Evolutionary conservation across 805 yeast genomes (phyloP).

Genomic region (Myxozyma geophila): DNA sequence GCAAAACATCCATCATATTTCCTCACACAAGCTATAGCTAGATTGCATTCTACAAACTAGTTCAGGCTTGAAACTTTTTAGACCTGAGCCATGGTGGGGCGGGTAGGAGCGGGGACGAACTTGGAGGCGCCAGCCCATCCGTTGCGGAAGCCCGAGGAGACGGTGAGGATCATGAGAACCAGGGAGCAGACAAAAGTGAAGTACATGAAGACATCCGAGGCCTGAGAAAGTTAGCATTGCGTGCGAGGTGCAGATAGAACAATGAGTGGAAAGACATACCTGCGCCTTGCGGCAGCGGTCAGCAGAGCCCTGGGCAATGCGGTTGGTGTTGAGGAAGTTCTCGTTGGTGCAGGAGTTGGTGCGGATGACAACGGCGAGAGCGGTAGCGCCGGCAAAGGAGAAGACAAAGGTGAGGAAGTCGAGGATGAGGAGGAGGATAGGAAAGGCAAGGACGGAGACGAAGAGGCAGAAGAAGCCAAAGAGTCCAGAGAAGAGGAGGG

Average conservation of each 20-base stretch:
- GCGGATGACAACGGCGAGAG: constrained; percentile 88
- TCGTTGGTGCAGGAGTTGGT: constrained; percentile 82
- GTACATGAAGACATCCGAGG: constrained; percentile 80
- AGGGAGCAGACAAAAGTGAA: constrained; percentile 78
- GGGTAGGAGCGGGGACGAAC: constrained; percentile 19
- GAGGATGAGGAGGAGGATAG: constrained; percentile 69
- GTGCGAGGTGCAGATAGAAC: constrained; percentile 55
- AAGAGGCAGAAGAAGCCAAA: constrained; percentile 81
- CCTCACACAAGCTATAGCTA: not conserved
- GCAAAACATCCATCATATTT: not conserved
- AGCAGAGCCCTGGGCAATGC: constrained; percentile 70
- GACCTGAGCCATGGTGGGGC: constrained; percentile 28
- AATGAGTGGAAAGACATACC: constrained; percentile 59
- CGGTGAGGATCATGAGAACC: constrained; percentile 61
- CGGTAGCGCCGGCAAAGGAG: constrained; percentile 93
- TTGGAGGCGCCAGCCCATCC: constrained; percentile 32
- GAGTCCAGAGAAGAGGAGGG: constrained; percentile 75
- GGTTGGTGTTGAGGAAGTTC: constrained; percentile 65
- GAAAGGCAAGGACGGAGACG: constrained; percentile 82
- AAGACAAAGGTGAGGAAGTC: constrained; percentile 90
- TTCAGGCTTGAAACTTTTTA: not conserved
- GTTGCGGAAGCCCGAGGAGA: constrained; percentile 51
- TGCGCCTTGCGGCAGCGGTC: constrained; percentile 96
- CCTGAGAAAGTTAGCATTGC: constrained; percentile 37
- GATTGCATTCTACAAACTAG: not conserved